A percentile compares a stretch with the other conserved stretches of the same genome.
Evolutionary conservation across 2,329 filamentous ascomycete species (phyloP).

Genomic region (Phaeosphaeriaceae sp.): DNA sequence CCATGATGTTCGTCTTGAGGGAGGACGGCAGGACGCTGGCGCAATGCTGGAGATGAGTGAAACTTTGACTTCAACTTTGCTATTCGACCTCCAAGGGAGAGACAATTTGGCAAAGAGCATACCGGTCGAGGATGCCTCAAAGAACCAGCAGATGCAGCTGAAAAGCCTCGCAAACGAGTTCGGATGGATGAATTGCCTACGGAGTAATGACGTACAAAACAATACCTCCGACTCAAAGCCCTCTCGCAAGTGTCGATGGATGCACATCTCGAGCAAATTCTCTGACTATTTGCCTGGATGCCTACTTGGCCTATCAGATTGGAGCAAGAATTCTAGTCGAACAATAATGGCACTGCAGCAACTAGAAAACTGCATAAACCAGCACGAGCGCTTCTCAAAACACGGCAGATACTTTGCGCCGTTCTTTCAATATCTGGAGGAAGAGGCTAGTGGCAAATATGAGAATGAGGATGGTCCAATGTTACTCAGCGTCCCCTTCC

Average conservation of each 20-base stretch:
- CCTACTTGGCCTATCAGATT: constrained; percentile 40
- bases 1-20: constrained; percentile 49
- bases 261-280: constrained; percentile 53
- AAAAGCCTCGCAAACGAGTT: constrained; percentile 46
- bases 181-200: constrained; percentile 52
- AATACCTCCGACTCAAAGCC: constrained; percentile 33
- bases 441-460: constrained; percentile 12
- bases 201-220: constrained; percentile 42
- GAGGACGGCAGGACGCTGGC: constrained; percentile 36
- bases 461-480: constrained; percentile 34
- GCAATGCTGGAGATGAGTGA: constrained; percentile 50
- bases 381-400: constrained; percentile 52
- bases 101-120: constrained; percentile 27
- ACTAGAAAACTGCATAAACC: constrained; percentile 47
- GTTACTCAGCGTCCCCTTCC: constrained; percentile 50
- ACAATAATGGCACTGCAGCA: constrained; percentile 32
- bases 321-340: constrained; percentile 26
- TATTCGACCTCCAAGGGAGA: constrained; percentile 38
- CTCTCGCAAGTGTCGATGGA: constrained; percentile 48
- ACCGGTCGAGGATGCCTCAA: constrained; percentile 25
- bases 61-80: constrained; percentile 40
- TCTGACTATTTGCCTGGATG: constrained; percentile 48
- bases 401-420: constrained; percentile 54
- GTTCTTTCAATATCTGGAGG: constrained; percentile 45
- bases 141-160: constrained; percentile 45